Conservation (phyloP, 1,284 basidiomycete genomes). For the Tilletia indica region DNA sequence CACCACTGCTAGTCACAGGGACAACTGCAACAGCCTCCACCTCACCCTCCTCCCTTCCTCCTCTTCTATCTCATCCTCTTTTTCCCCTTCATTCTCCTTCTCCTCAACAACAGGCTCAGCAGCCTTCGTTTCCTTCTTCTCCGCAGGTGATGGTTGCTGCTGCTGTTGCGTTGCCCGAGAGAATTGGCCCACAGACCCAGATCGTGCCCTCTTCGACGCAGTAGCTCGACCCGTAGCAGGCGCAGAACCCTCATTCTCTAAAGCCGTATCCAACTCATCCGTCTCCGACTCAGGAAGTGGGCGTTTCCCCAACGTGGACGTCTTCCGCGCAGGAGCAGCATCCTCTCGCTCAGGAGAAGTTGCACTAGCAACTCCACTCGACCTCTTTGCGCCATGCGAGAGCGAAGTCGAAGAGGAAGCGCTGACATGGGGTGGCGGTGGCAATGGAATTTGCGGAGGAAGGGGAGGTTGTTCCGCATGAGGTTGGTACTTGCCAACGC, state of each 20-base stretch:
- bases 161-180: constrained; percentile 1
- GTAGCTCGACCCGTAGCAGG: neutral
- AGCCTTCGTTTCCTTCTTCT: neutral
- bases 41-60: constrained; percentile 12
- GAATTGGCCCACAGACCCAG: neutral
- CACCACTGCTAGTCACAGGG: neutral
- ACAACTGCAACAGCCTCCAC: constrained; percentile 6
- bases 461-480: constrained; percentile 6
- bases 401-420: neutral
- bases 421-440: constrained; percentile 13
- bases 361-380: neutral
- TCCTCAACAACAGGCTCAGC: neutral
- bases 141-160: neutral
- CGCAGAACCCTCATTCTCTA: neutral
- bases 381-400: neutral
- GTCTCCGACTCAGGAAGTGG: neutral
- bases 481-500: constrained; percentile 12
- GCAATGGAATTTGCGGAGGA: neutral
- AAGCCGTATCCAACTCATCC: constrained; percentile 2
- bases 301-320: constrained; percentile 11
- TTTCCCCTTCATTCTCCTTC: neutral
- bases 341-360: neutral
- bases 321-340: neutral
- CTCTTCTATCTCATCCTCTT: constrained; percentile 7
- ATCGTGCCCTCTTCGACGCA: neutral